A percentile compares a stretch with the other conserved stretches of the same genome.
Evolutionary conservation across 768 basidiomycete genomes (phyloP).

Genomic region (Pisolithus marmoratus): DNA sequence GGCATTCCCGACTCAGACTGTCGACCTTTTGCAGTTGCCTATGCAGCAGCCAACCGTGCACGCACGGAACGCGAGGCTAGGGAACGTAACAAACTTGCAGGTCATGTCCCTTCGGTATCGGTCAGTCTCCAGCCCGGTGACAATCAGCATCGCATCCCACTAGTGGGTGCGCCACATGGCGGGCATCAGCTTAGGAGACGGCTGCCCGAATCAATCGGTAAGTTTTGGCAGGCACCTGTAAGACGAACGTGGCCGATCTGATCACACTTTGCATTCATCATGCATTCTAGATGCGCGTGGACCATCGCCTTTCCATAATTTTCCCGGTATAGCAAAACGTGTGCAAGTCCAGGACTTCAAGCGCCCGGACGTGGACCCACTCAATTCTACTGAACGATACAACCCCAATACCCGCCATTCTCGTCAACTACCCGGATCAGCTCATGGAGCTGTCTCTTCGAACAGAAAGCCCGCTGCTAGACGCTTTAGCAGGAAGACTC

Average conservation of each 20-base stretch:
- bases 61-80: conserved; percentile 49
- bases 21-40: conserved; percentile 84
- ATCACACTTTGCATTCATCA: conserved; percentile 14
- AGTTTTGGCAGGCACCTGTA: conserved; percentile 21
- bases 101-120: conserved; percentile 13
- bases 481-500: conserved; percentile 27
- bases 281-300: conserved; percentile 14
- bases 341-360: conserved; percentile 11
- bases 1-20: conserved; percentile 82
- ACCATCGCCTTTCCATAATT: conserved; percentile 14
- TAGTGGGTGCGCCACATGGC: conserved; percentile 23
- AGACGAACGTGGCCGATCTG: conserved; percentile 17
- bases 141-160: conserved; percentile 27
- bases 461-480: conserved; percentile 19
- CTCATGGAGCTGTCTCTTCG: conserved; percentile 6
- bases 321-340: conserved; percentile 16
- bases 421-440: conserved; percentile 1
- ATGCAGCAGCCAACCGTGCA: conserved; percentile 58
- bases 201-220: conserved; percentile 41
- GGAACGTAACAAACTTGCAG: conserved; percentile 29
- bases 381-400: conserved; percentile 34
- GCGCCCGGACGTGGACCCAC: conserved; percentile 12
- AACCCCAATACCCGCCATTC: conserved; percentile 25
- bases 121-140: conserved; percentile 17
- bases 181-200: conserved; percentile 34